phyloP scores from a whole-genome alignment of 2,329 filamentous ascomycete genomes.

The Fusarium nurragi region DNA sequence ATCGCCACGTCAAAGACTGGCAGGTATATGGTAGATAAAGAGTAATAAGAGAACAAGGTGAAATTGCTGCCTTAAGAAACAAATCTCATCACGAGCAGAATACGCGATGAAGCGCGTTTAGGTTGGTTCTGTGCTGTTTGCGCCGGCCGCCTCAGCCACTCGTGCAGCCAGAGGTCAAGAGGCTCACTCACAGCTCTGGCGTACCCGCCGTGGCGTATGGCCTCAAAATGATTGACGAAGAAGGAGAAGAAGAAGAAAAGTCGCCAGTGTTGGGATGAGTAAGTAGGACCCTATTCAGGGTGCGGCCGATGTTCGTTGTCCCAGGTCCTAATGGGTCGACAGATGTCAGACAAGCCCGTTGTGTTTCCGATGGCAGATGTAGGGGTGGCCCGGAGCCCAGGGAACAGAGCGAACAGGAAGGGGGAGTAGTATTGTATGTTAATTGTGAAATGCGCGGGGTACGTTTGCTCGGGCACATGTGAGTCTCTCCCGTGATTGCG shows the following conservation, averaged over 20 bases:
- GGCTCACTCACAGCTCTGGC: slow-evolving; percentile 5
- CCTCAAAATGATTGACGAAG: background rate
- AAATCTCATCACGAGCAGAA: slow-evolving; percentile 39
- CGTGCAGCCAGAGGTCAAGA: slow-evolving; percentile 14
- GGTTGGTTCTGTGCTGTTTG: slow-evolving; percentile 17
- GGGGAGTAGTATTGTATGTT: slow-evolving; percentile 4
- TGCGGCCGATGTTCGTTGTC: slow-evolving; percentile 3
- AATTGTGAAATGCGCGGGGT: slow-evolving; percentile 26
- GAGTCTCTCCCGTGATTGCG: slow-evolving; percentile 24
- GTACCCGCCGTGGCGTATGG: background rate
- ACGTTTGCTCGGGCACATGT: slow-evolving; percentile 33
- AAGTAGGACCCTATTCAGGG: background rate
- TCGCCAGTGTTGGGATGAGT: background rate
- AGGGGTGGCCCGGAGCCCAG: slow-evolving; percentile 28
- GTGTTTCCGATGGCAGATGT: slow-evolving; percentile 28
- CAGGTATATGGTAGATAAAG: background rate
- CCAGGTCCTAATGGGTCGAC: slow-evolving; percentile 3
- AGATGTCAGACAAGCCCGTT: slow-evolving; percentile 25
- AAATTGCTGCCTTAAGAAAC: slow-evolving; percentile 16
- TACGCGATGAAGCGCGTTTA: slow-evolving; percentile 31
- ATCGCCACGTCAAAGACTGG: slow-evolving; percentile 2
- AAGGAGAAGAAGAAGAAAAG: background rate
- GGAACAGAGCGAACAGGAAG: slow-evolving; percentile 9
- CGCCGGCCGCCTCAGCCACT: slow-evolving; percentile 20
- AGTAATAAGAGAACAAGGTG: background rate